Conservation (phyloP, 768 basidiomycete species). For the Podaxis carcinomalis region DNA sequence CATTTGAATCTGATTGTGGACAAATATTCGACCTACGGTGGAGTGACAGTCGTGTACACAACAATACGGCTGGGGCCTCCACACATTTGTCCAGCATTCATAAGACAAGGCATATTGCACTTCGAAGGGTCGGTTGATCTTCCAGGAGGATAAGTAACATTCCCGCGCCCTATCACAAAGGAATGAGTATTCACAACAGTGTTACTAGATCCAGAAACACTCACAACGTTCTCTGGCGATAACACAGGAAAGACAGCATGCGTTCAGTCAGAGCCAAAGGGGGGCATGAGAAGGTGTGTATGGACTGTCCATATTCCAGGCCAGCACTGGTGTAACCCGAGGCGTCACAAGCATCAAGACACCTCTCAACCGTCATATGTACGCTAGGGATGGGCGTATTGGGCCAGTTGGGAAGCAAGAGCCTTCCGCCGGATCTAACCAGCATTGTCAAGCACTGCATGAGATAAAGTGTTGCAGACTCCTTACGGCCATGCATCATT, state of each 20-base stretch:
- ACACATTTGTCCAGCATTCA: slow-evolving; percentile 16
- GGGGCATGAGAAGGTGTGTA: neutral
- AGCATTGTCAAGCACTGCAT: neutral
- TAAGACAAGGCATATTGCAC: slow-evolving; percentile 17
- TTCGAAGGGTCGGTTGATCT: slow-evolving; percentile 4
- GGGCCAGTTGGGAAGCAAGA: slow-evolving; percentile 13
- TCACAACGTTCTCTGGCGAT: slow-evolving; percentile 15
- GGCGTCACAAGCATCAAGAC: slow-evolving; percentile 16
- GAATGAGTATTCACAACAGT: too few relatives aligned
- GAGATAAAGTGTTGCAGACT: neutral
- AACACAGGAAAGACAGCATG: neutral
- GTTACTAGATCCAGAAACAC: neutral
- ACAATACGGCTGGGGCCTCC: slow-evolving; percentile 12
- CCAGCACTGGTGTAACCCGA: slow-evolving; percentile 16
- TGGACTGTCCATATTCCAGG: slow-evolving; percentile 18
- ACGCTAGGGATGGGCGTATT: slow-evolving; percentile 11
- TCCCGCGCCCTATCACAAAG: slow-evolving; percentile 7
- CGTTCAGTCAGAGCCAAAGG: neutral
- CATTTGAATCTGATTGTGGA: neutral
- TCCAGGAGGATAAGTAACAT: slow-evolving; percentile 13
- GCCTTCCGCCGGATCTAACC: neutral
- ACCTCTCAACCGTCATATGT: slow-evolving; percentile 18
- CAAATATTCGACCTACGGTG: neutral
- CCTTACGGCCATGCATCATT: slow-evolving; percentile 14
- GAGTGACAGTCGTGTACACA: neutral